Percentiles rank a stretch among this genome's conserved stretches.
phyloP scores from a whole-genome alignment of 202 grass and related monocot species.

The Zizania palustris region DNA sequence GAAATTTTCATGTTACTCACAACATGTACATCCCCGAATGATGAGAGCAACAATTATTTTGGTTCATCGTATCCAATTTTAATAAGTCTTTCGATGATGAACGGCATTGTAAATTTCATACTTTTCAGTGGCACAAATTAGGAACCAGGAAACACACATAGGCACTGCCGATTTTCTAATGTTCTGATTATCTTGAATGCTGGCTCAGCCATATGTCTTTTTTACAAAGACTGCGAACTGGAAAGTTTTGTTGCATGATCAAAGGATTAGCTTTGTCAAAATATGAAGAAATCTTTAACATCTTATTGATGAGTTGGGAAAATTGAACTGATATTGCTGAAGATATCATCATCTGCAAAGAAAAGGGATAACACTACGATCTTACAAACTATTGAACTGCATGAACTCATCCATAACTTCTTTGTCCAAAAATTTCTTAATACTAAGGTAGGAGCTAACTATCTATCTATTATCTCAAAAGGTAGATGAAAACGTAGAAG shows the following conservation, averaged over 20 bases:
- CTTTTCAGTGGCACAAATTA: background rate
- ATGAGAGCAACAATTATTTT: background rate
- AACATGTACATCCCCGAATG: background rate
- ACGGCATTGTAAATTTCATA: no score
- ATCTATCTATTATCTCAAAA: background rate
- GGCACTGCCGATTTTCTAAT: background rate
- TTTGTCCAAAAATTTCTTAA: background rate
- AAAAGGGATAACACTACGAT: background rate
- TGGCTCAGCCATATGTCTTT: background rate
- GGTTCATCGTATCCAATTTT: background rate
- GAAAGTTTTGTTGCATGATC: background rate
- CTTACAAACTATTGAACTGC: background rate
- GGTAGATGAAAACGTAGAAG: constrained; percentile 4
- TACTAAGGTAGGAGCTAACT: background rate
- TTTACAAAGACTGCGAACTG: background rate
- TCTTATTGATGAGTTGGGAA: background rate
- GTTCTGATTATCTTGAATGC: constrained; percentile 8
- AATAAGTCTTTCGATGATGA: background rate
- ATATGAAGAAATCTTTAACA: background rate
- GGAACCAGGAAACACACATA: background rate
- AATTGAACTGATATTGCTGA: background rate
- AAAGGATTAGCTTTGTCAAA: background rate
- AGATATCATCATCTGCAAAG: background rate
- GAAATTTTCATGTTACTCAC: background rate
- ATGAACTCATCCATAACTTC: background rate